Evolutionary conservation across 768 basidiomycete species (phyloP).

Genomic region (Mycena vulgaris): DNA sequence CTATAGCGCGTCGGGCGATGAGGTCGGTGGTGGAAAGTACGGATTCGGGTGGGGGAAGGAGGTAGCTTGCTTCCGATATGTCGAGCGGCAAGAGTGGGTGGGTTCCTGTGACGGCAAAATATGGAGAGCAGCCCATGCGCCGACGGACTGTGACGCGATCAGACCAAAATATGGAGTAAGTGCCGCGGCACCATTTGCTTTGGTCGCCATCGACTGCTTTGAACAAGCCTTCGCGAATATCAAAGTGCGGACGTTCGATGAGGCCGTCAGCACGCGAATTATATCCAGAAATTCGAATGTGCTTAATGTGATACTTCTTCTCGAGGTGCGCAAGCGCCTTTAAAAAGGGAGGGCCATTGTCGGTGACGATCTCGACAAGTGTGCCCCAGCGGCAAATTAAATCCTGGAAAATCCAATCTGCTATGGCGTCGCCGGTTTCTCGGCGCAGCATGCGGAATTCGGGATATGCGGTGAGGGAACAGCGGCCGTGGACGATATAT

Average conservation of each 20-base stretch:
- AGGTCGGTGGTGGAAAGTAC: constrained; percentile 43
- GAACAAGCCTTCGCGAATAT: constrained; percentile 31
- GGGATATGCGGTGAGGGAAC: constrained; percentile 10
- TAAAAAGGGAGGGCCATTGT: constrained; percentile 42
- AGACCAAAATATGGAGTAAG: constrained; percentile 40
- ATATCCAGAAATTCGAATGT: too few species aligned
- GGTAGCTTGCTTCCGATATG: constrained; percentile 28
- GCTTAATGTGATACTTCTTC: neutral
- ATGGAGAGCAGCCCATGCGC: constrained; percentile 35
- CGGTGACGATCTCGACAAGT: constrained; percentile 35
- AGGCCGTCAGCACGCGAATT: neutral
- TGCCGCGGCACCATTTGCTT: constrained; percentile 27
- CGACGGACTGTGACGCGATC: neutral
- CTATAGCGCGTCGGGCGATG: constrained; percentile 40
- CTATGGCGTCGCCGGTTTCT: constrained; percentile 32
- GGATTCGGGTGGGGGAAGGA: constrained; percentile 41
- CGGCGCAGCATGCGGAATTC: neutral
- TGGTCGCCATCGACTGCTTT: constrained; percentile 35
- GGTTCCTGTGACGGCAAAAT: constrained; percentile 31
- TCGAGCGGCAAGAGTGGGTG: constrained; percentile 2
- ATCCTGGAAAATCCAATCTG: constrained; percentile 40
- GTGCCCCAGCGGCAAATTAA: constrained; percentile 38
- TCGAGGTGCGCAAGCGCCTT: constrained; percentile 28
- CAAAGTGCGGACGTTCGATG: constrained; percentile 26
- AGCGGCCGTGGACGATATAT: constrained; percentile 22